Evolutionary conservation across 768 basidiomycete genomes (phyloP), one percentile per base, ranked within the genome.

Genomic region (Hydnum rufescens): DNA sequence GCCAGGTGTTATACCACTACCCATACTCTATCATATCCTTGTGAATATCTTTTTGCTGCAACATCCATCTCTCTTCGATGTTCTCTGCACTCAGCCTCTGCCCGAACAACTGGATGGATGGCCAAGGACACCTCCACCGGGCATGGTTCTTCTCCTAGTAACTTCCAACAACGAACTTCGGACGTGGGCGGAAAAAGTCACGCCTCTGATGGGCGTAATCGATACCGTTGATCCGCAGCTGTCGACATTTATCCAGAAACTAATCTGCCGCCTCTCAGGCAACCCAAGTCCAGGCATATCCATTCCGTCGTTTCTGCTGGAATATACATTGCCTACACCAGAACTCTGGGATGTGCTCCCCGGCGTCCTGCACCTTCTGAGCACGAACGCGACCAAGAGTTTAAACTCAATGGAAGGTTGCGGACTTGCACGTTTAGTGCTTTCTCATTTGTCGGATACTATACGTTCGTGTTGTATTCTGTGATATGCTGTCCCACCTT

Each of bases 81-180:
- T 61, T 4, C 58, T 73, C 32, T 59, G 79, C 30, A 62, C 67
- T 42, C 53, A 60, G 80, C 78, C 80, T 28, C 63, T 62, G 4
- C n/a, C n/a, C n/a, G n/a, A n/a, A n/a, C n/a, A n/a, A n/a, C n/a
- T n/a, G n/a, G n/a, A n/a, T n/a, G n/a, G n/a, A n/a, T n/a, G n/a
- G n/a, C n/a, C n/a, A n/a, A n/a, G n/a, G n/a, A 69, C 77, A 53
- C 64, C 80, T 51, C 76, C 82, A 29, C 70, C 78, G 3, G 76
- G 77, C 2, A 48, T 84, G 39, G 65, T 85, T 28, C 61, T 76
- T 8, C 67, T 83, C 8, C 63, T 79, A 25, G 66, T 82, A 55
- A 70, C 75, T 52, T 67, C 72, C 49, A 66, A 68, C 16, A 53
- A 60, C 3, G 61, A 65, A 5, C 66, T 82, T 32, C 72, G 82